A percentile compares a stretch with the other conserved stretches of the same genome.
phyloP scores from a whole-genome alignment of 805 yeast genomes.

The Hanseniaspora taiwanica region DNA sequence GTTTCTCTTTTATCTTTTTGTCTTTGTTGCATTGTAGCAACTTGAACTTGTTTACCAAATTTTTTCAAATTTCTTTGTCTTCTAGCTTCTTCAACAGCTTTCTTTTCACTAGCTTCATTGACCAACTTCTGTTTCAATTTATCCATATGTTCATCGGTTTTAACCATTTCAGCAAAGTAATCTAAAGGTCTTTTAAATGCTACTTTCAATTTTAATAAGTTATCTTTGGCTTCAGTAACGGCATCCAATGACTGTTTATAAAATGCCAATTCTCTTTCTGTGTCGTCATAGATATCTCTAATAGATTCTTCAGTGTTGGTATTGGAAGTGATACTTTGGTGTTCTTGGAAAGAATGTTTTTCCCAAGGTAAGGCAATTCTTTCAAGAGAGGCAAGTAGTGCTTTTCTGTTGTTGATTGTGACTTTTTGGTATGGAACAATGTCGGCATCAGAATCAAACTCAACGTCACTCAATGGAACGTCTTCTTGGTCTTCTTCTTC shows the following conservation, averaged over 20 bases:
- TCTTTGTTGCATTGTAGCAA: slow-evolving; percentile 84
- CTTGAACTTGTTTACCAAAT: slow-evolving; percentile 94
- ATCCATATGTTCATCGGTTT: slow-evolving; percentile 97
- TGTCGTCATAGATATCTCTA: slow-evolving; percentile 86
- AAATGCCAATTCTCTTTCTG: slow-evolving; percentile 89
- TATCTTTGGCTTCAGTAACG: slow-evolving; percentile 55
- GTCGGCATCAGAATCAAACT: slow-evolving; percentile 88
- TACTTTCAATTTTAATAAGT: slow-evolving; percentile 53
- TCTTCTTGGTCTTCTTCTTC: slow-evolving; percentile 68
- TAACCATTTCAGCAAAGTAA: slow-evolving; percentile 97
- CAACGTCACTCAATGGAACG: slow-evolving; percentile 80
- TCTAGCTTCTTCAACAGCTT: slow-evolving; percentile 85
- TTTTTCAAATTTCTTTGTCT: slow-evolving; percentile 90
- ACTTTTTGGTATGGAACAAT: slow-evolving; percentile 83
- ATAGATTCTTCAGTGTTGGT: slow-evolving; percentile 50
- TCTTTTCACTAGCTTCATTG: slow-evolving; percentile 69
- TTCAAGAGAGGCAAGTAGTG: slow-evolving; percentile 55
- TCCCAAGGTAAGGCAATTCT: slow-evolving; percentile 48
- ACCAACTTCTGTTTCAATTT: slow-evolving; percentile 70
- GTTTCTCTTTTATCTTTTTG: slow-evolving; percentile 87
- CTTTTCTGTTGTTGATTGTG: slow-evolving; percentile 79
- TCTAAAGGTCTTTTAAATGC: slow-evolving; percentile 90
- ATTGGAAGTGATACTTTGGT: slow-evolving; percentile 55
- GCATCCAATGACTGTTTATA: slow-evolving; percentile 90
- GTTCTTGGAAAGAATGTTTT: slow-evolving; percentile 69